Conservation (phyloP, 768 basidiomycete genomes). For the Lepiota brunneoincarnata region DNA sequence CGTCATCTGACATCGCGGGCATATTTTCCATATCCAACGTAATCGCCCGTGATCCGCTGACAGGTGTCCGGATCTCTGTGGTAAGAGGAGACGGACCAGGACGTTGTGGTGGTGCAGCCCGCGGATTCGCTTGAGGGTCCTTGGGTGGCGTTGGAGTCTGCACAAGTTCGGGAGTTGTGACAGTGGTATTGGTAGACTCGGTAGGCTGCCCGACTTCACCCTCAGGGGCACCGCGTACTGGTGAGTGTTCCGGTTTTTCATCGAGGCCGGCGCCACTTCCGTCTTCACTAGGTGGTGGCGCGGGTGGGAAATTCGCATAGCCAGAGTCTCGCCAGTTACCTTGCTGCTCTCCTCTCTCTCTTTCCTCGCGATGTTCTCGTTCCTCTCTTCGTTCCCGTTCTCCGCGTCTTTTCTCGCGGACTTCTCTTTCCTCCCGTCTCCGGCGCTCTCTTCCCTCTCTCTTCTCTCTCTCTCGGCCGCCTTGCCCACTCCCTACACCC, state of each 20-base stretch:
- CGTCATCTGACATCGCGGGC: slow-evolving; percentile 75
- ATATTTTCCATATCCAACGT: slow-evolving; percentile 33
- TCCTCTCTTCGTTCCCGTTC: slow-evolving; percentile 19
- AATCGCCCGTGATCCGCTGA: slow-evolving; percentile 27
- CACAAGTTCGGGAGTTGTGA: slow-evolving; percentile 8
- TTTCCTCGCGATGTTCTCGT: slow-evolving; percentile 13
- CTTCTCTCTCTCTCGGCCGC: slow-evolving; percentile 14
- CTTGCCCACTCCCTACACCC: slow-evolving; percentile 30
- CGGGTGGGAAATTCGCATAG: slow-evolving; percentile 20
- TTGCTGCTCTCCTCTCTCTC: slow-evolving; percentile 4
- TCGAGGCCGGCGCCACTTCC: slow-evolving; percentile 15
- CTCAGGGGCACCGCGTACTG: background rate
- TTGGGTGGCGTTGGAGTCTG: slow-evolving; percentile 7
- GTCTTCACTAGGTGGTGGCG: slow-evolving; percentile 28
- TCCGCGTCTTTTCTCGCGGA: slow-evolving; percentile 18
- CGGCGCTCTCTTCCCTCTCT: slow-evolving; percentile 12
- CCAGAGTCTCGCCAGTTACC: background rate
- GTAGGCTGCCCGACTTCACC: background rate
- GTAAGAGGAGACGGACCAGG: slow-evolving; percentile 5
- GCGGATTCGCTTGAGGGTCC: background rate
- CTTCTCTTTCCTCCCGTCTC: slow-evolving; percentile 23
- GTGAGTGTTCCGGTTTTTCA: slow-evolving; percentile 14
- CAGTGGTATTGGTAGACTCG: background rate
- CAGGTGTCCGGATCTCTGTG: slow-evolving; percentile 4
- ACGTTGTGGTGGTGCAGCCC: slow-evolving; percentile 5